phyloP scores from a whole-genome alignment of 305 asterid genomes.

The Nicotiana rustica region DNA sequence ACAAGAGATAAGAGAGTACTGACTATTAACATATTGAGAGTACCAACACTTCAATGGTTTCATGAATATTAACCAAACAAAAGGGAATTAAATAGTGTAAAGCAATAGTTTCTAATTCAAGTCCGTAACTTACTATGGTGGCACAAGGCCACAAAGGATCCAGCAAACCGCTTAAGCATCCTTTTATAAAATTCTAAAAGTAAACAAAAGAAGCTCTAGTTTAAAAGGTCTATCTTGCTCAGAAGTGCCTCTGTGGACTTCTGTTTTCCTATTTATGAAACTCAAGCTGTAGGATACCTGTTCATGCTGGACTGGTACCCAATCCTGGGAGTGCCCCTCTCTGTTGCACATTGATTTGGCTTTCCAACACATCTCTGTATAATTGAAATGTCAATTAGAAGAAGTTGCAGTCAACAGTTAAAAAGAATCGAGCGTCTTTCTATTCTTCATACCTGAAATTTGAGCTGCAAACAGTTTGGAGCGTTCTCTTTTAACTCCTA shows the following conservation, averaged over 20 bases:
- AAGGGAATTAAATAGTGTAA: not conserved
- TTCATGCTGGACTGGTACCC: constrained; percentile 47
- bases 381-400: constrained; percentile 15
- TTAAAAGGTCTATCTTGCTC: constrained; percentile 11
- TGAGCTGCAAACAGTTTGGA: constrained; percentile 52
- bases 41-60: not conserved
- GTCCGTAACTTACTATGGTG: not conserved
- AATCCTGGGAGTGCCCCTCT: constrained; percentile 48
- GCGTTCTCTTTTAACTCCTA: constrained; percentile 57
- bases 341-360: constrained; percentile 64
- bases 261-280: constrained; percentile 20
- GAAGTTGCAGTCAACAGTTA: constrained; percentile 1
- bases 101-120: not conserved
- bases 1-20: constrained; percentile 12
- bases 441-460: constrained; percentile 51
- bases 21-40: not conserved
- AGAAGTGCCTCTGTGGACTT: not conserved
- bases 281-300: constrained; percentile 48
- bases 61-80: not conserved
- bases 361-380: constrained; percentile 59
- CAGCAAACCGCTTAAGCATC: not conserved
- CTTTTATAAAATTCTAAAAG: not conserved
- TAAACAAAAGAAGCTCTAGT: not conserved
- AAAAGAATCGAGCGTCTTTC: constrained; percentile 1
- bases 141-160: not conserved